A percentile compares a stretch with the other conserved stretches of the same genome.
phyloP scores from a whole-genome alignment of 1,284 basidiomycete genomes.

The Puccinia hordei region DNA sequence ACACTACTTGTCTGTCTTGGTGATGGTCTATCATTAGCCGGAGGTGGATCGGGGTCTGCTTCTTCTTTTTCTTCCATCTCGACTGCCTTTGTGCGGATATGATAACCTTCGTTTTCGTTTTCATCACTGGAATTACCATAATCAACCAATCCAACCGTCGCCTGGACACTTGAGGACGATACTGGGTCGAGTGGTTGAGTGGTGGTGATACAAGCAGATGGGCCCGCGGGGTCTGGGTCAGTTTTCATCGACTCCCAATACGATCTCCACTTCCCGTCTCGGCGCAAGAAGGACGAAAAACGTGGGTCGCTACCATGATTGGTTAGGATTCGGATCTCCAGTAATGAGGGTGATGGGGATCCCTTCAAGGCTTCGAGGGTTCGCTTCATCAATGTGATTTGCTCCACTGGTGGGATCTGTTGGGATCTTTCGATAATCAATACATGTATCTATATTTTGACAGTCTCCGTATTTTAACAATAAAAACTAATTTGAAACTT shows the following conservation, averaged over 20 bases:
- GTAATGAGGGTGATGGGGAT: constrained; percentile 38
- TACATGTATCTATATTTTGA: too few species aligned
- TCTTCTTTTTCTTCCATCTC: not conserved
- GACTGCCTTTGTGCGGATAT: not conserved
- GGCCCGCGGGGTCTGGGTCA: not conserved
- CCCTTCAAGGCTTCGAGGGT: constrained; percentile 31
- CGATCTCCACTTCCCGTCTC: constrained; percentile 32
- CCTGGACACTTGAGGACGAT: not conserved
- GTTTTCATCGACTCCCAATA: constrained; percentile 49
- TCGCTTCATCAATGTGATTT: constrained; percentile 28
- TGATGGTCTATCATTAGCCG: not conserved
- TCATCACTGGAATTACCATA: constrained; percentile 46
- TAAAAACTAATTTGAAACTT: not conserved
- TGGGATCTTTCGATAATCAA: not conserved
- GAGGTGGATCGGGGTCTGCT: not conserved
- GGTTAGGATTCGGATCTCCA: constrained; percentile 45
- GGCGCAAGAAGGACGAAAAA: constrained; percentile 40
- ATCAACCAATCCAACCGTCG: constrained; percentile 10
- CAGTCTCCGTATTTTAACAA: too few species aligned
- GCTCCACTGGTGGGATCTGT: constrained; percentile 43
- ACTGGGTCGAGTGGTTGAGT: not conserved
- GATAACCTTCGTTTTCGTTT: not conserved
- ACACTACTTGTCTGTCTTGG: too few species aligned
- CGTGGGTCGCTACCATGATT: constrained; percentile 39
- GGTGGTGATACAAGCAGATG: not conserved